Evolutionary conservation across 2,329 filamentous ascomycete species (phyloP).

Genomic region (Scedosporium aurantiacum): DNA sequence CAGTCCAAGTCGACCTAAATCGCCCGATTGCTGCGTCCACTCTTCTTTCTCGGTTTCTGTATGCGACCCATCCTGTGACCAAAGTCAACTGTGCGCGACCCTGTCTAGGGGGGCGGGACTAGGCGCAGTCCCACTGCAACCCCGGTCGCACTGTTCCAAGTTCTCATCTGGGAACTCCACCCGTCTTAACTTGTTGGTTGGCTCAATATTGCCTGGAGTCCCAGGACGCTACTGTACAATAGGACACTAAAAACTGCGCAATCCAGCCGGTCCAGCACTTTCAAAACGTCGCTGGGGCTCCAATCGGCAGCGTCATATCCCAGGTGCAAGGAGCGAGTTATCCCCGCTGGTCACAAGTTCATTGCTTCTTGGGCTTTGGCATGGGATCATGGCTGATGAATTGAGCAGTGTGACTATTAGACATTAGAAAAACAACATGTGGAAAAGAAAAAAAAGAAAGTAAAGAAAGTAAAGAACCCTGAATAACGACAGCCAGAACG

Average conservation of each 20-base stretch:
- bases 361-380: background rate
- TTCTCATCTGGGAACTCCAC: background rate
- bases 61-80: conserved; percentile 4
- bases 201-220: background rate
- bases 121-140: conserved; percentile 3
- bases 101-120: conserved; percentile 3
- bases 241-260: background rate
- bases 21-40: background rate
- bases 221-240: background rate
- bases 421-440: no score
- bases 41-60: background rate
- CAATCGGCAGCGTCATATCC: background rate
- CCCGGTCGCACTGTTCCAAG: background rate
- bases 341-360: background rate
- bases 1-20: background rate
- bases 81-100: conserved; percentile 4
- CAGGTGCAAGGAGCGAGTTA: background rate
- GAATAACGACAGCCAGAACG: background rate
- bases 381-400: background rate
- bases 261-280: background rate
- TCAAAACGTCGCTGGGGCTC: background rate
- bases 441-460: background rate
- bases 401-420: no score
- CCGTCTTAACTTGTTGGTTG: background rate
- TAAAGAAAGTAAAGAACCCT: background rate